A percentile compares a stretch with the other conserved stretches of the same genome.
Evolutionary conservation across 176 grass and related monocot species (phyloP).

Genomic region (Oryza longistaminata): DNA sequence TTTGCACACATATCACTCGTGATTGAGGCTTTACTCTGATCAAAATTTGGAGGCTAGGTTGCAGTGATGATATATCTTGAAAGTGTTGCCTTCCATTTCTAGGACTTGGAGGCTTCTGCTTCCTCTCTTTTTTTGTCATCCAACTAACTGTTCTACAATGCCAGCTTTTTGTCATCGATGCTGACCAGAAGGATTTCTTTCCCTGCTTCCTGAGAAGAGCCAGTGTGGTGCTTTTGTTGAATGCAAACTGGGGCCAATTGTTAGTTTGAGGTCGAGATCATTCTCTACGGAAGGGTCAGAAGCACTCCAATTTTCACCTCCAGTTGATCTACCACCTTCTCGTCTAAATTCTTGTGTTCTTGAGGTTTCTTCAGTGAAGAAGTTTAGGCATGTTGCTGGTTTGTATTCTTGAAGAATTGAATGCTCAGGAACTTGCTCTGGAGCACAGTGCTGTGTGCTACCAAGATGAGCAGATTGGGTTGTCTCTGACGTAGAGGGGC

Average conservation of each 20-base stretch:
- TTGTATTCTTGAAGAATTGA: constrained; percentile 40
- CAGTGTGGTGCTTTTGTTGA: constrained; percentile 38
- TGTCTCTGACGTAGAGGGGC: constrained; percentile 52
- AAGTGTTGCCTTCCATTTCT: constrained; percentile 17
- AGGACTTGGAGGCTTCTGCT: constrained; percentile 21
- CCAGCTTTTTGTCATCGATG: constrained; percentile 42
- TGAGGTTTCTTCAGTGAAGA: constrained; percentile 49
- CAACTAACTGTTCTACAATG: constrained; percentile 33
- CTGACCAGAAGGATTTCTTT: constrained; percentile 47
- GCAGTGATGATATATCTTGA: constrained; percentile 2
- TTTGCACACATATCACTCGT: constrained; percentile 28
- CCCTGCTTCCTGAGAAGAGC: constrained; percentile 35
- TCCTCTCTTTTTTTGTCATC: constrained; percentile 35
- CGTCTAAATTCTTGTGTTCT: constrained; percentile 36
- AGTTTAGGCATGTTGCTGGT: constrained; percentile 37
- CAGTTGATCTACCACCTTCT: constrained; percentile 40
- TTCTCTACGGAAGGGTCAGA: constrained; percentile 27
- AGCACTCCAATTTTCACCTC: constrained; percentile 42
- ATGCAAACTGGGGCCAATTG: constrained; percentile 52
- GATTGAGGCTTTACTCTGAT: constrained; percentile 9
- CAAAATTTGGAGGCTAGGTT: constrained; percentile 27
- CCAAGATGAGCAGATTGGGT: constrained; percentile 43
- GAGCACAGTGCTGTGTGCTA: constrained; percentile 13
- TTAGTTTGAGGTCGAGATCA: constrained; percentile 74
- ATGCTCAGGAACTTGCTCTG: constrained; percentile 37